Percentiles rank a stretch among this genome's conserved stretches.
Evolutionary conservation across 169 alveolate genomes (phyloP).

Genomic region (Eimeria acervulina): DNA sequence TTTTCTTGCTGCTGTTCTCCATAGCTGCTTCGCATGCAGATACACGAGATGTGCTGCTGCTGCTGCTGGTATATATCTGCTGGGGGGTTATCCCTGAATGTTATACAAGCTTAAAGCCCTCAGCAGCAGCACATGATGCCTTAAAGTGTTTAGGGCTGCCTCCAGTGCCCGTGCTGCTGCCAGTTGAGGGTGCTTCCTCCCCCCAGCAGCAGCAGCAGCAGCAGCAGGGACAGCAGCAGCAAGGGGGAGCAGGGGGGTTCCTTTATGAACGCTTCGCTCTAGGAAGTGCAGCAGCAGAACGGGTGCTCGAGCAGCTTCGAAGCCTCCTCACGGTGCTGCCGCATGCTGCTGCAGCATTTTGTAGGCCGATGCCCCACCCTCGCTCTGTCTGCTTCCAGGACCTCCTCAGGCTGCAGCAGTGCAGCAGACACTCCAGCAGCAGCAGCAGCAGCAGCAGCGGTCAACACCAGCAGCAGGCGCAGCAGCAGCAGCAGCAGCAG

Average conservation of each 20-base stretch:
- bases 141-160: conserved; percentile 5
- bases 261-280: conserved; percentile 48
- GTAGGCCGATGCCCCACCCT: conserved; percentile 74
- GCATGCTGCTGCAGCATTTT: conserved; percentile 55
- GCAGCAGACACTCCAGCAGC: conserved; percentile 39
- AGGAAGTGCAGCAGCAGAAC: conserved; percentile 80
- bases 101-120: background rate
- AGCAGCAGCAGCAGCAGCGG: conserved; percentile 62
- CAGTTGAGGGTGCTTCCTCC: no score
- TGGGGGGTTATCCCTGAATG: conserved; percentile 78
- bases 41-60: conserved; percentile 74
- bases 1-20: conserved; percentile 50
- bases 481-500: conserved; percentile 12
- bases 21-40: conserved; percentile 75
- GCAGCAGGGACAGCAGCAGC: conserved; percentile 59
- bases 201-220: conserved; percentile 51
- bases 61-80: conserved; percentile 75
- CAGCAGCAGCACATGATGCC: background rate
- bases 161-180: conserved; percentile 41
- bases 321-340: conserved; percentile 80
- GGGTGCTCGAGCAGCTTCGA: conserved; percentile 83
- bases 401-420: conserved; percentile 37
- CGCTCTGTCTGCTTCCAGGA: conserved; percentile 55
- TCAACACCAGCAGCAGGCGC: conserved; percentile 18
- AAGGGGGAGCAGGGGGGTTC: background rate